A percentile compares a stretch with the other conserved stretches of the same genome.
phyloP scores from a whole-genome alignment of 176 grass and related monocot genomes.

The Hsuehochloa calcarea region DNA sequence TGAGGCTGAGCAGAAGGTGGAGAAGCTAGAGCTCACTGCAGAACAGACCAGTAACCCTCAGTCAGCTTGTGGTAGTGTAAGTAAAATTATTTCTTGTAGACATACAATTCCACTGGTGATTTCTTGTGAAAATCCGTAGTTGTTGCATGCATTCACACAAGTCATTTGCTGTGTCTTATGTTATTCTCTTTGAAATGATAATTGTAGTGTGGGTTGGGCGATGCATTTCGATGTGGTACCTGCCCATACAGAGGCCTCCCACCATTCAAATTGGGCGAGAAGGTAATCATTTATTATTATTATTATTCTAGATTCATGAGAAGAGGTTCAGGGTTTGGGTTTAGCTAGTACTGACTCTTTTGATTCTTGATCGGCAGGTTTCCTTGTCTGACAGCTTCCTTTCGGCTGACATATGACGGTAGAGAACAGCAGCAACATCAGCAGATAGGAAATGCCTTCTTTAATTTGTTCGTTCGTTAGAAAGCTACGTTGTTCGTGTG shows the following conservation, averaged over 20 bases:
- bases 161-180: neutral
- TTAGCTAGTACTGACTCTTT: neutral
- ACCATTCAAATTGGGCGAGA: constrained; percentile 82
- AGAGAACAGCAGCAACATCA: neutral
- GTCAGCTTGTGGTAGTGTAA: constrained; percentile 92
- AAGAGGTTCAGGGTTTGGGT: neutral
- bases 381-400: constrained; percentile 61
- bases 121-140: neutral
- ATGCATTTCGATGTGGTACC: constrained; percentile 82
- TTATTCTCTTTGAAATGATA: neutral
- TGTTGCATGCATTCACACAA: neutral
- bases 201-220: constrained; percentile 87
- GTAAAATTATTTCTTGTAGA: neutral
- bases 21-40: constrained; percentile 70
- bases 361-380: constrained; percentile 34
- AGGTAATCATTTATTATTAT: constrained; percentile 40
- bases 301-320: neutral
- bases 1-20: constrained; percentile 75
- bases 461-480: constrained; percentile 26
- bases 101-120: neutral
- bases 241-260: constrained; percentile 89
- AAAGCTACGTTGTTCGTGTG: neutral
- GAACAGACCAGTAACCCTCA: constrained; percentile 87
- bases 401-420: constrained; percentile 53
- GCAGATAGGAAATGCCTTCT: neutral